Percentiles rank a stretch among this genome's conserved stretches.
Evolutionary conservation across 805 yeast genomes (phyloP).

Genomic region (Vanderwaltozyma polyspora): DNA sequence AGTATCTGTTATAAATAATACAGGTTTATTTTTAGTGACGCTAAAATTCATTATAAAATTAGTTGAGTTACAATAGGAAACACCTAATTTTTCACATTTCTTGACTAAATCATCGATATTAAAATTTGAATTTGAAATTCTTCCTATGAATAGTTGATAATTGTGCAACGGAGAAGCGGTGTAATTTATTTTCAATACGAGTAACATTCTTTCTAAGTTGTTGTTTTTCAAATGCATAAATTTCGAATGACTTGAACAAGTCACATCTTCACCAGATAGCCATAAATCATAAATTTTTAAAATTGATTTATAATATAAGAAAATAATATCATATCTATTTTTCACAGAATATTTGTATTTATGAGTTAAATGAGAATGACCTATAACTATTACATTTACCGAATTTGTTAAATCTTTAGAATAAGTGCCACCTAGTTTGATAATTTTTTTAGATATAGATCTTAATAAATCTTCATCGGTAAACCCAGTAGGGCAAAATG

Average conservation of each 20-base stretch:
- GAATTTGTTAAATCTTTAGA: conserved; percentile 50
- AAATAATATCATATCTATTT: conserved; percentile 20
- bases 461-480: conserved; percentile 28
- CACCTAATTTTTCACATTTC: conserved; percentile 8
- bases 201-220: conserved; percentile 6
- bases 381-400: conserved; percentile 49
- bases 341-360: conserved; percentile 22
- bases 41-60: conserved; percentile 11
- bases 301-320: conserved; percentile 11
- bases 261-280: conserved; percentile 23
- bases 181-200: conserved; percentile 9
- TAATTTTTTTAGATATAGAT: conserved; percentile 35
- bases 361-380: conserved; percentile 30
- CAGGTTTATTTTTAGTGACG: conserved; percentile 2
- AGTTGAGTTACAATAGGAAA: conserved; percentile 10
- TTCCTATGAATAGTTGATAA: conserved; percentile 22
- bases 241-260: conserved; percentile 5
- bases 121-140: conserved; percentile 6
- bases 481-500: conserved; percentile 51
- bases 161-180: conserved; percentile 14
- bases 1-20: conserved; percentile 21
- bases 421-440: conserved; percentile 48
- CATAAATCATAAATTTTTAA: conserved; percentile 21
- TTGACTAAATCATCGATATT: conserved; percentile 4
- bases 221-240: conserved; percentile 3